Conservation (phyloP, 2,329 filamentous ascomycete genomes). For the Colletotrichum sp. region DNA sequence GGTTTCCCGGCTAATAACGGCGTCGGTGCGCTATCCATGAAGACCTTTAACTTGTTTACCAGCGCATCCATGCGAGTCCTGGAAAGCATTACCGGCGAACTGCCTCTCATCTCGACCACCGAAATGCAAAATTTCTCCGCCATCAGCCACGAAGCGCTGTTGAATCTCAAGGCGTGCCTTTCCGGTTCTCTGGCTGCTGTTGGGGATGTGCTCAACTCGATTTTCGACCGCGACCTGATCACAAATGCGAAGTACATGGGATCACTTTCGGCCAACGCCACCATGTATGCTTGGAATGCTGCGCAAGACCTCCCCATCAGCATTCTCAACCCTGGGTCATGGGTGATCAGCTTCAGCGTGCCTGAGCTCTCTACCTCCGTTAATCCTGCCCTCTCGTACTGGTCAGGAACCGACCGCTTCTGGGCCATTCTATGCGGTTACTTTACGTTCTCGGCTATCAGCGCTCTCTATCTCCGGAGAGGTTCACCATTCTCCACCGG, state of each 20-base stretch:
- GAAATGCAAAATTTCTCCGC: conserved; percentile 81
- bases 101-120: conserved; percentile 54
- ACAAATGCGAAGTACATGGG: conserved; percentile 30
- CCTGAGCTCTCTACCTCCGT: conserved; percentile 41
- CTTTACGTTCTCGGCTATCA: conserved; percentile 73
- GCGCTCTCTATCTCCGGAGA: conserved; percentile 79
- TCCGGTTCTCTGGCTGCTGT: conserved; percentile 42
- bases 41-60: conserved; percentile 46
- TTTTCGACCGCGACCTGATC: conserved; percentile 48
- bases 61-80: conserved; percentile 52
- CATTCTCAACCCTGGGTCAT: conserved; percentile 54
- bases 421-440: conserved; percentile 85
- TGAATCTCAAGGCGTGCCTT: conserved; percentile 62
- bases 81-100: conserved; percentile 54
- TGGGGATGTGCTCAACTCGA: conserved; percentile 43
- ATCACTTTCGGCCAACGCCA: conserved; percentile 23
- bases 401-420: conserved; percentile 68
- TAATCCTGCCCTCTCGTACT: conserved; percentile 67
- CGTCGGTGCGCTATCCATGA: conserved; percentile 21
- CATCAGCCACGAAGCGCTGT: conserved; percentile 73
- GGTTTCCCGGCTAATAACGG: conserved; percentile 15
- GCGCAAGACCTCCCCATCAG: conserved; percentile 36
- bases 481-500: conserved; percentile 70
- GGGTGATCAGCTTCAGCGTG: conserved; percentile 63
- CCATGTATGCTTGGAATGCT: conserved; percentile 25